Conservation (phyloP, 371 early-diverging fungal genomes). For the Apophysomyces sp. region DNA sequence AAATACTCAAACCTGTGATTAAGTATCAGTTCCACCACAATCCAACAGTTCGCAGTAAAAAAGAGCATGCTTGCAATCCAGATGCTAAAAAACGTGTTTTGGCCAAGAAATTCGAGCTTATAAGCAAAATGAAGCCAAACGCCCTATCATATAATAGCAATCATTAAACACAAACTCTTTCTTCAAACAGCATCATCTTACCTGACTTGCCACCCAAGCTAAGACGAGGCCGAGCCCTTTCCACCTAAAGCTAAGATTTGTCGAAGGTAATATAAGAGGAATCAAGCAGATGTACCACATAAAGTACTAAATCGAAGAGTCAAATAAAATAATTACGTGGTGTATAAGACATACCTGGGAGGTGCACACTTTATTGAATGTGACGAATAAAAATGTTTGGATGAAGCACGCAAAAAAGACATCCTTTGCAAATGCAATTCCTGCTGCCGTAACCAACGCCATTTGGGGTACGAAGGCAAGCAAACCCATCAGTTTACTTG, state of each 20-base stretch:
- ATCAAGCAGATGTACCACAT: slow-evolving; percentile 97
- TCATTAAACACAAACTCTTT: neutral
- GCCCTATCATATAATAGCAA: slow-evolving; percentile 52
- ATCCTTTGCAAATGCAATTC: slow-evolving; percentile 76
- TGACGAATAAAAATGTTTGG: slow-evolving; percentile 95
- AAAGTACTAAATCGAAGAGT: slow-evolving; percentile 72
- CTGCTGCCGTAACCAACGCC: slow-evolving; percentile 55
- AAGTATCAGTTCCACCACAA: slow-evolving; percentile 61
- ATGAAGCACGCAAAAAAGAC: slow-evolving; percentile 85
- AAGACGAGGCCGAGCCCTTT: slow-evolving; percentile 61
- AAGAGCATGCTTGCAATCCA: slow-evolving; percentile 76
- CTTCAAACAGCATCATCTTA: slow-evolving; percentile 12
- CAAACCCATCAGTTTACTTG: slow-evolving; percentile 48
- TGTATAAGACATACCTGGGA: slow-evolving; percentile 73
- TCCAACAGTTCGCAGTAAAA: slow-evolving; percentile 69
- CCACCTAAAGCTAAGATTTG: slow-evolving; percentile 49
- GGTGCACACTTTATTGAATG: slow-evolving; percentile 96
- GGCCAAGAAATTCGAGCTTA: slow-evolving; percentile 81
- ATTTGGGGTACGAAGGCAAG: slow-evolving; percentile 81
- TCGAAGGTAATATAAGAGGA: slow-evolving; percentile 81
- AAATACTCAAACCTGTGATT: slow-evolving; percentile 56
- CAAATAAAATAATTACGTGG: neutral
- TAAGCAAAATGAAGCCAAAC: slow-evolving; percentile 86
- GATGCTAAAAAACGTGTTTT: slow-evolving; percentile 75
- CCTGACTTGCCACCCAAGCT: slow-evolving; percentile 77